Conservation (phyloP, 495 filamentous ascomycete genomes). For the Hyphodiscus hymeniophilus region DNA sequence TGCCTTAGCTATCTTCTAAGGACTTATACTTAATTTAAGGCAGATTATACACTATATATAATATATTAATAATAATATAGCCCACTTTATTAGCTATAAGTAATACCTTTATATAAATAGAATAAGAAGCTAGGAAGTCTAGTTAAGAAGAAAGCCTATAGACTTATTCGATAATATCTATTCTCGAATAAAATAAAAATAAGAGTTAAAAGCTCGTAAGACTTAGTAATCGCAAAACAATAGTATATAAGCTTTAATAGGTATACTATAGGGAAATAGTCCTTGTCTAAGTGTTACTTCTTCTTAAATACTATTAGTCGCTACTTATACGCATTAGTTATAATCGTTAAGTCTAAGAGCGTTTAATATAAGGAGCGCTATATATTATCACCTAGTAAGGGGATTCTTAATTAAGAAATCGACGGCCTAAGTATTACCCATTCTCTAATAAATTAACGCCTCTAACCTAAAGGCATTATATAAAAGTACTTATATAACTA, state of each 20-base stretch:
- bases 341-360: conserved; percentile 7
- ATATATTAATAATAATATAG: conserved; percentile 8
- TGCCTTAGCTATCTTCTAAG: conserved; percentile 14
- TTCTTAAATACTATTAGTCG: conserved; percentile 13
- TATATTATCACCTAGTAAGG: conserved; percentile 11
- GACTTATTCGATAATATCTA: conserved; percentile 15
- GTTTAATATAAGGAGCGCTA: conserved; percentile 17
- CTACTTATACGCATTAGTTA: conserved; percentile 9
- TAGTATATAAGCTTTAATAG: conserved; percentile 8
- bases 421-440: conserved; percentile 9
- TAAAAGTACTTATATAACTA: conserved; percentile 11
- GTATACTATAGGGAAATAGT: conserved; percentile 1
- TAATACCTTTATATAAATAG: conserved; percentile 9
- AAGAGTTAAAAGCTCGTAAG: conserved; percentile 13
- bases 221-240: conserved; percentile 12
- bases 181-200: conserved; percentile 5
- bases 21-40: conserved; percentile 11
- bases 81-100: conserved; percentile 13
- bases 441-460: conserved; percentile 11
- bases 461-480: conserved; percentile 12
- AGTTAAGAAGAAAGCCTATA: conserved; percentile 15
- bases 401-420: conserved; percentile 14
- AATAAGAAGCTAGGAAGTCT: conserved; percentile 14
- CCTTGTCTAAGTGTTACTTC: conserved; percentile 11
- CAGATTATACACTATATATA: conserved; percentile 14